Percentiles rank a stretch among this genome's conserved stretches.
phyloP scores from a whole-genome alignment of 2,329 filamentous ascomycete genomes.

The Arthroderma sp. region DNA sequence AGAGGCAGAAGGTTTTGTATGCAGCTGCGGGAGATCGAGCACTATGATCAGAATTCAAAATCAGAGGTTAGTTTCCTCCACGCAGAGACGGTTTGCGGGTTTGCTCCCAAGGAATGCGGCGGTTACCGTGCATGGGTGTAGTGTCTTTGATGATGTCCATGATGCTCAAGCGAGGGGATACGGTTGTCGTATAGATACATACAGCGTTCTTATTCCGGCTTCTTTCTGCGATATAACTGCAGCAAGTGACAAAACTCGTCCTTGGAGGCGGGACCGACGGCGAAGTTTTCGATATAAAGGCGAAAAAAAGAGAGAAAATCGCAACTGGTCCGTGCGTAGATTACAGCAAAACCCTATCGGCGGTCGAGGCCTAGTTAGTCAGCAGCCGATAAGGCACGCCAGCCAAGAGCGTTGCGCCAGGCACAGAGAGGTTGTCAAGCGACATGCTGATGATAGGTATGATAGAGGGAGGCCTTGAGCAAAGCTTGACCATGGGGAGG shows the following conservation, averaged over 20 bases:
- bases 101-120: not conserved
- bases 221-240: not conserved
- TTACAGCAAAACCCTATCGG: not conserved
- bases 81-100: not conserved
- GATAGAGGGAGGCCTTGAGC: too few relatives aligned
- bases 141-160: too few relatives aligned
- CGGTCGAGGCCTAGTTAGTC: not conserved
- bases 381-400: not conserved
- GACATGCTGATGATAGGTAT: too few relatives aligned
- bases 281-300: too few relatives aligned
- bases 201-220: not conserved
- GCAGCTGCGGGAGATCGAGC: slow-evolving; percentile 69
- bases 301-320: not conserved
- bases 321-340: not conserved
- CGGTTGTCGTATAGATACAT: too few relatives aligned
- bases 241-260: too few relatives aligned
- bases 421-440: too few relatives aligned
- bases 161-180: too few relatives aligned
- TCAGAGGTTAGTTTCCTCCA: not conserved
- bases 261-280: too few relatives aligned
- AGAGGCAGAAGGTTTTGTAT: slow-evolving; percentile 56
- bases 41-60: slow-evolving; percentile 28
- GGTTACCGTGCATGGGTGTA: too few relatives aligned
- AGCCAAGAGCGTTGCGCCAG: too few relatives aligned
- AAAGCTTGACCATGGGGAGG: not conserved